Percentiles rank a stretch among this genome's conserved stretches.
phyloP scores from a whole-genome alignment of 495 filamentous ascomycete species.

The Lasiosphaeriaceae sp. region DNA sequence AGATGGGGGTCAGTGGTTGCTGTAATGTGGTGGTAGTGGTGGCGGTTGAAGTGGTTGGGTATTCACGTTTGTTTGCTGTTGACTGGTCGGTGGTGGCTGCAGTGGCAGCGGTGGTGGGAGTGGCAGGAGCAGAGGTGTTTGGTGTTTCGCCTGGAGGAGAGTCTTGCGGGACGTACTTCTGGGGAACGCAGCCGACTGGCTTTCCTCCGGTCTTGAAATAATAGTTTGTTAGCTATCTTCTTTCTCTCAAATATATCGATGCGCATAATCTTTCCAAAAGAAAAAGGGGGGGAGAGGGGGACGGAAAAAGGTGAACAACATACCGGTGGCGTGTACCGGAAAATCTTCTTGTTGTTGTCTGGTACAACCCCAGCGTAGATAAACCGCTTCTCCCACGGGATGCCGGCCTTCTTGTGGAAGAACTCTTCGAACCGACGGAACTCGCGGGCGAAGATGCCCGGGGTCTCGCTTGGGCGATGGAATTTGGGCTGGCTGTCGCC shows the following conservation, averaged over 20 bases:
- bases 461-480: slow-evolving; percentile 20
- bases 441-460: slow-evolving; percentile 29
- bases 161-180: slow-evolving; percentile 7
- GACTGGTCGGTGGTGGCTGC: no score
- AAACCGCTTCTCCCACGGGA: slow-evolving; percentile 52
- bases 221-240: no score
- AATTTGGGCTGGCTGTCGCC: slow-evolving; percentile 21
- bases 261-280: no score
- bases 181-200: slow-evolving; percentile 26
- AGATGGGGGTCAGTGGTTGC: no score
- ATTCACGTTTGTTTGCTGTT: no score
- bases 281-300: background rate
- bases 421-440: slow-evolving; percentile 48
- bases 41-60: no score
- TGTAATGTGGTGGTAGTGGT: no score
- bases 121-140: background rate
- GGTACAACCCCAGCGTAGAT: background rate
- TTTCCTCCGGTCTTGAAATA: slow-evolving; percentile 41
- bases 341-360: slow-evolving; percentile 7
- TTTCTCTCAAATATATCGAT: no score
- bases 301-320: slow-evolving; percentile 13
- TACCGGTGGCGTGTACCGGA: slow-evolving; percentile 37
- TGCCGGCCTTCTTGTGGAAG: slow-evolving; percentile 53
- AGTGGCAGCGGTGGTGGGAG: background rate
- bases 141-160: background rate